These are phyloP conservation scores for Spathaspora gorwiae DNA, from an alignment of 805 yeast species.

Conservation along the genomic window DNA sequence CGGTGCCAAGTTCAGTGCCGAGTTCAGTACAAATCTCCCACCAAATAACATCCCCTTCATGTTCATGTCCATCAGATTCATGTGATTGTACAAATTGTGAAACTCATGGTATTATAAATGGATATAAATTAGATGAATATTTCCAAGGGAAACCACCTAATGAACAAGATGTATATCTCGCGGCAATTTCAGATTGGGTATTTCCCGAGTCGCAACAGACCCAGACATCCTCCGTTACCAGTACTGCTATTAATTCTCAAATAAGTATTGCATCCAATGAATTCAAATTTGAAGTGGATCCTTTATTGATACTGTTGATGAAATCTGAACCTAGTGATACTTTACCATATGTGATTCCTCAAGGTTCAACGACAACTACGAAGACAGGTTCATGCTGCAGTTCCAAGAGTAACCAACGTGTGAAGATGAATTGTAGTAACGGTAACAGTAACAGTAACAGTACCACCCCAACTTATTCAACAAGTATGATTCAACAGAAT, in stretches of 20 bases:
- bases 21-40: background rate
- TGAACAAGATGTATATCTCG: background rate
- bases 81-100: constrained; percentile 42
- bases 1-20: background rate
- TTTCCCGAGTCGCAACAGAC: background rate
- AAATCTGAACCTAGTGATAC: background rate
- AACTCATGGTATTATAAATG: constrained; percentile 42
- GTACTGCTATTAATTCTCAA: background rate
- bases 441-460: background rate
- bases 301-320: background rate
- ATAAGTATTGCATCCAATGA: background rate
- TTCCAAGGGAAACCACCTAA: constrained; percentile 1
- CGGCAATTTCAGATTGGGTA: background rate
- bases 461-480: background rate
- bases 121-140: constrained; percentile 34
- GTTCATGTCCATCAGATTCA: constrained; percentile 22
- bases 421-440: background rate
- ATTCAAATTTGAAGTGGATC: background rate
- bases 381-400: no score
- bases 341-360: no score
- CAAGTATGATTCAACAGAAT: no score
- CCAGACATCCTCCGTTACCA: background rate
- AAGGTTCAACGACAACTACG: no score
- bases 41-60: constrained; percentile 1
- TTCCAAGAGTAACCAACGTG: no score